Percentiles rank a stretch among this genome's conserved stretches.
Conservation (phyloP, 2,329 filamentous ascomycete species). For the Leptographium procerum region DNA sequence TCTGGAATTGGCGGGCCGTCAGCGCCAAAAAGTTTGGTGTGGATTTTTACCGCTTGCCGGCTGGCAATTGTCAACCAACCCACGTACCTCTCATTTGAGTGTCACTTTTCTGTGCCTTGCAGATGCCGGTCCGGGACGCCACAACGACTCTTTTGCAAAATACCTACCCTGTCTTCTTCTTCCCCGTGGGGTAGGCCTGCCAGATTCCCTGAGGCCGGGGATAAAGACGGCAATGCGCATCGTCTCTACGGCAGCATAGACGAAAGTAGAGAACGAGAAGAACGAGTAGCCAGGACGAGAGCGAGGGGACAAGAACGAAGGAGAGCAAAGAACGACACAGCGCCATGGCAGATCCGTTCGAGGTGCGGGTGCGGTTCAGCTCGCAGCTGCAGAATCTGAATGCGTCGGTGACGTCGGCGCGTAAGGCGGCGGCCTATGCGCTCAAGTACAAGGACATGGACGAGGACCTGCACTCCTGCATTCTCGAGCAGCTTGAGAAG, state of each 20-base stretch:
- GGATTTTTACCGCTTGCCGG: background rate
- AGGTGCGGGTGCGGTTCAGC: constrained; percentile 96
- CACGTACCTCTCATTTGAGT: no score
- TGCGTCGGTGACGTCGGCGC: constrained; percentile 76
- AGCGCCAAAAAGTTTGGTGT: background rate
- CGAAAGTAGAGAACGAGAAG: background rate
- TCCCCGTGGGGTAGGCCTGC: no score
- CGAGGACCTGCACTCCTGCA: constrained; percentile 94
- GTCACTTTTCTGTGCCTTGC: no score
- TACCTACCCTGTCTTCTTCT: no score
- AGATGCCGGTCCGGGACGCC: no score
- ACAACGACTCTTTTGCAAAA: no score
- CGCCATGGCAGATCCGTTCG: constrained; percentile 73
- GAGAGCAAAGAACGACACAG: no score
- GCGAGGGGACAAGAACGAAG: no score
- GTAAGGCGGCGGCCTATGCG: constrained; percentile 91
- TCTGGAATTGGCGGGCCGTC: background rate
- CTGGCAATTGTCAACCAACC: background rate
- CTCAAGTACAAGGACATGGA: constrained; percentile 89
- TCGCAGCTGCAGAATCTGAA: constrained; percentile 81
- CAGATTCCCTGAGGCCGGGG: background rate
- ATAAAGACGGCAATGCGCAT: background rate
- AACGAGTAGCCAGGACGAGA: background rate
- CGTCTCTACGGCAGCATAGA: background rate
- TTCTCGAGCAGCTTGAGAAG: constrained; percentile 85